Percentiles rank a stretch among this genome's conserved stretches.
phyloP scores from a whole-genome alignment of 495 filamentous ascomycete species.

The Trypethelium eluteriae region DNA sequence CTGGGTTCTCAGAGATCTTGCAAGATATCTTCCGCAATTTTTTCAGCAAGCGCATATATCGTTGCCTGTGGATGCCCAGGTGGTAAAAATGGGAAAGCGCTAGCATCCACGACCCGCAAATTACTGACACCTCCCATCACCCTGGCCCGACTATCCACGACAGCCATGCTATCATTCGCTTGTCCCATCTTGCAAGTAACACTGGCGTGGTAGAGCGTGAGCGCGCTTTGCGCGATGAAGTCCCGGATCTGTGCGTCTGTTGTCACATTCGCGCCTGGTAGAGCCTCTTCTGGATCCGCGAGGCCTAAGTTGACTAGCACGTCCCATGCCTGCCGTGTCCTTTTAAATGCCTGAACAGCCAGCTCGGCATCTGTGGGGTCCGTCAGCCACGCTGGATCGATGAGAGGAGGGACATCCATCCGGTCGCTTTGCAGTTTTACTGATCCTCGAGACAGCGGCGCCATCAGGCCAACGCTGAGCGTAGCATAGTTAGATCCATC shows the following conservation, averaged over 20 bases:
- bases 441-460: slow-evolving; percentile 46
- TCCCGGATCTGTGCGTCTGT: slow-evolving; percentile 48
- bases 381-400: slow-evolving; percentile 49
- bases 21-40: slow-evolving; percentile 20
- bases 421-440: slow-evolving; percentile 43
- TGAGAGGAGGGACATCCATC: slow-evolving; percentile 42
- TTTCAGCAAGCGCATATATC: slow-evolving; percentile 19
- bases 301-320: slow-evolving; percentile 37
- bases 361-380: slow-evolving; percentile 47
- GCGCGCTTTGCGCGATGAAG: slow-evolving; percentile 37
- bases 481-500: slow-evolving; percentile 39
- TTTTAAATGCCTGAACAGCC: slow-evolving; percentile 46
- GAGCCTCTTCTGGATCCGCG: slow-evolving; percentile 38
- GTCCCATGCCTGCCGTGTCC: slow-evolving; percentile 41
- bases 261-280: slow-evolving; percentile 42
- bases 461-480: slow-evolving; percentile 37
- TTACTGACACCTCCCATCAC: slow-evolving; percentile 22
- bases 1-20: neutral
- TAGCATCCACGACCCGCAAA: slow-evolving; percentile 23
- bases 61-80: slow-evolving; percentile 21
- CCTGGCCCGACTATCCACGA: slow-evolving; percentile 19
- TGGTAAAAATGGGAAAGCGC: slow-evolving; percentile 20
- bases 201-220: slow-evolving; percentile 45
- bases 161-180: slow-evolving; percentile 20
- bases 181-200: slow-evolving; percentile 41